phyloP scores from a whole-genome alignment of 2,329 filamentous ascomycete genomes.

The Colletotrichum abscissum region DNA sequence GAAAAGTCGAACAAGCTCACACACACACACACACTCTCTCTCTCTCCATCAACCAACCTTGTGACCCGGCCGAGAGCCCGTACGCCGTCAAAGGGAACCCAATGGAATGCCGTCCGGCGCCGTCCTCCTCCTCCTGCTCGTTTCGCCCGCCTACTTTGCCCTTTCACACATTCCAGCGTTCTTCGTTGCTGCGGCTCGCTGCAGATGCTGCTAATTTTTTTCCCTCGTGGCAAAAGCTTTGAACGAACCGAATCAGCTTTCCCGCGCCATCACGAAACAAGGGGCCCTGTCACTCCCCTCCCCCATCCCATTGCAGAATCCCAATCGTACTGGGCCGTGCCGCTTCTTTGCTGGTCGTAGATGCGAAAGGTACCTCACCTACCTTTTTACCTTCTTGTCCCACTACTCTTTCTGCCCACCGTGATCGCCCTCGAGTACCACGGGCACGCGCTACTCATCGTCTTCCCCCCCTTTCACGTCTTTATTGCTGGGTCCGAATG shows the following conservation, averaged over 20 bases:
- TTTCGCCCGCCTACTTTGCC: background rate
- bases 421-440: background rate
- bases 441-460: background rate
- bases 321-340: conserved; percentile 3
- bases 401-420: background rate
- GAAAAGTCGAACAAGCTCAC: background rate
- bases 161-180: background rate
- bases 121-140: background rate
- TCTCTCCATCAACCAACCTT: background rate
- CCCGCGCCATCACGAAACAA: background rate
- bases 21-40: no score
- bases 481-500: background rate
- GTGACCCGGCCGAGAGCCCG: conserved; percentile 9
- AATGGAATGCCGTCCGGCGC: background rate
- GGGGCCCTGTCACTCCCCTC: no score
- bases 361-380: no score
- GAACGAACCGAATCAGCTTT: background rate
- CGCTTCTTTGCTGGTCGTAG: background rate
- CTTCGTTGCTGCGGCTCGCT: background rate
- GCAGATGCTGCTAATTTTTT: background rate
- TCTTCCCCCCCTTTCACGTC: conserved; percentile 5
- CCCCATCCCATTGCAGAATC: conserved; percentile 23
- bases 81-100: no score
- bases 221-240: conserved; percentile 21
- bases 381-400: background rate